phyloP scores from a whole-genome alignment of 1,284 basidiomycete species.

The Boletus hoseneyae region DNA sequence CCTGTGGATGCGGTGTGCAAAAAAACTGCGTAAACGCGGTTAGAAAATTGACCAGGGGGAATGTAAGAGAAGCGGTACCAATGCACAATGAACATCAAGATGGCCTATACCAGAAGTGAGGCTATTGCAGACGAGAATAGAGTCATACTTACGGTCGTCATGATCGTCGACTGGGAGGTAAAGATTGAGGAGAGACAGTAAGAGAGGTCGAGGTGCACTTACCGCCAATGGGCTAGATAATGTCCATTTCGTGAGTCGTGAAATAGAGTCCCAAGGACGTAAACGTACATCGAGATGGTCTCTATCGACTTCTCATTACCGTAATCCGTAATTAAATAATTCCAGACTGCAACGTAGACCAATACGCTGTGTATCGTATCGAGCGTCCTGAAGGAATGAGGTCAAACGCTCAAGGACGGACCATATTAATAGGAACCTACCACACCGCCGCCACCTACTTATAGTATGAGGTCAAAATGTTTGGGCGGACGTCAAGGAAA shows the following conservation, averaged over 20 bases:
- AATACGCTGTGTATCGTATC: conserved; percentile 28
- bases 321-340: conserved; percentile 28
- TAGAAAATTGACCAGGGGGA: neutral
- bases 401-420: conserved; percentile 1
- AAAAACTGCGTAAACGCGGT: conserved; percentile 21
- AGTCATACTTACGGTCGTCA: conserved; percentile 37
- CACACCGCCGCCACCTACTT: conserved; percentile 29
- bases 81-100: conserved; percentile 32
- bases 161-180: conserved; percentile 41
- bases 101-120: conserved; percentile 25
- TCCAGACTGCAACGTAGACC: conserved; percentile 29
- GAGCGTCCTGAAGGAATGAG: conserved; percentile 17
- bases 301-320: conserved; percentile 27
- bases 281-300: conserved; percentile 21
- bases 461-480: neutral
- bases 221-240: conserved; percentile 42
- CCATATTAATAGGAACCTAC: conserved; percentile 5
- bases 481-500: conserved; percentile 1
- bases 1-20: conserved; percentile 31
- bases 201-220: neutral
- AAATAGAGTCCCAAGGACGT: too few relatives aligned
- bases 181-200: neutral
- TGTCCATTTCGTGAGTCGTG: neutral
- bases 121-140: neutral
- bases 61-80: conserved; percentile 25